phyloP scores from a whole-genome alignment of 2,329 filamentous ascomycete species.

The Seiridium cupressi region DNA sequence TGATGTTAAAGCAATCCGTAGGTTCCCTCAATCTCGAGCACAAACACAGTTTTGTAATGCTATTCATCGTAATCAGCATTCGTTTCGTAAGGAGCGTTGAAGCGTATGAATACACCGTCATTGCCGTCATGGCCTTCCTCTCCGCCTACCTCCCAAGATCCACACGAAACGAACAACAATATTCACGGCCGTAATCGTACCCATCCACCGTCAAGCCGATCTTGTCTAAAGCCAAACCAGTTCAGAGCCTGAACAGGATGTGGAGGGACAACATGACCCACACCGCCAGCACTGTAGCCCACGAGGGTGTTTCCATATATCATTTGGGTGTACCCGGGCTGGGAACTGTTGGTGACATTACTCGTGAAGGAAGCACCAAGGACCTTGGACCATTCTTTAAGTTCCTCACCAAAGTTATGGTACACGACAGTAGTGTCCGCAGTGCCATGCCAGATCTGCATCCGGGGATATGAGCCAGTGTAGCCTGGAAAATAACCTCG shows the following conservation, averaged over 20 bases:
- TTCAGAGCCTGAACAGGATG: neutral
- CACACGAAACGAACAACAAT: no score
- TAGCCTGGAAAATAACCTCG: conserved; percentile 33
- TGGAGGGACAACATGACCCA: conserved; percentile 11
- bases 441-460: conserved; percentile 34
- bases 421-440: conserved; percentile 27
- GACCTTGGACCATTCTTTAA: conserved; percentile 24
- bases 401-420: conserved; percentile 21
- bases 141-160: no score
- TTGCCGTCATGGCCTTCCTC: no score
- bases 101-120: no score
- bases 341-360: conserved; percentile 9
- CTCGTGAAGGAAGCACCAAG: conserved; percentile 6
- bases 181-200: no score
- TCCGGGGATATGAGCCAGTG: conserved; percentile 28
- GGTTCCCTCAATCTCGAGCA: no score
- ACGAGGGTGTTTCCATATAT: conserved; percentile 12
- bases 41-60: no score
- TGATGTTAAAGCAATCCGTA: no score
- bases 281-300: conserved; percentile 12
- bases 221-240: neutral
- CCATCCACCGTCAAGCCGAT: neutral
- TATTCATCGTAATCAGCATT: no score
- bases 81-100: no score
- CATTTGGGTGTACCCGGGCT: conserved; percentile 11